Evolutionary conservation across 2,329 filamentous ascomycete genomes (phyloP), one percentile per base, ranked within the genome.

Genomic region (Fusarium tuaranense): DNA sequence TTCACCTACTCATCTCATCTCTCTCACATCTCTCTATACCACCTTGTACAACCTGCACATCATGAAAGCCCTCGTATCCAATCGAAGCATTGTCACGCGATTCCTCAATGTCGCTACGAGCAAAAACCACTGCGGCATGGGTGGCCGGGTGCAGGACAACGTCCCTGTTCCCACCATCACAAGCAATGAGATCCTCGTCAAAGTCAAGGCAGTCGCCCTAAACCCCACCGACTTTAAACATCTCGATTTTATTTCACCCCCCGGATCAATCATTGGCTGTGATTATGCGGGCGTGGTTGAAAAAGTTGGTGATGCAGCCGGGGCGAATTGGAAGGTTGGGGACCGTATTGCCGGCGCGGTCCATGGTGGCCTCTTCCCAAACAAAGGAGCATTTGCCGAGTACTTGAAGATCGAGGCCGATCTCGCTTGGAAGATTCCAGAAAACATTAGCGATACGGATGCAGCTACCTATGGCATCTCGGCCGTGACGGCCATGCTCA

Each of bases 181-280:
- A n/a, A 39, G 30, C 27, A 59, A 72, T 22, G 74, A 80, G 58
- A 71, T 81, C 41, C 65, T 81, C 32, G 76, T 82, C 62, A 76
- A 77, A 53, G 79, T 80, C 64, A 73, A 69, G 25, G 77, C 80
- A 16, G 76, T 83, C 8, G 80, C 79, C 16, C 72, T 83, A 20
- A 83, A 82, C 80, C 68, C 78, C 70, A 65, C 81, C 7, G 81
- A 83, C 70, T 79, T 77, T 53, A 76, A 76, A 46, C 80, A 81
- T 44, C 70, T 84, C 36, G 70, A 77, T 58, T 18, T 55, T 20
- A 55, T 82, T 51, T 80, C 76, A 7, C 81, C 79, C 13, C 80
- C 80, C 1, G 71, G 65, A 16, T 71, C 64, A 62, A 77, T 81
- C 41, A 65, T 81, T 12, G 82, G 82, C 9, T 78, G 75, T 51